These are phyloP conservation scores for Tricholoma flavovirens DNA, from an alignment of 768 basidiomycete species.

Conservation along the genomic window DNA sequence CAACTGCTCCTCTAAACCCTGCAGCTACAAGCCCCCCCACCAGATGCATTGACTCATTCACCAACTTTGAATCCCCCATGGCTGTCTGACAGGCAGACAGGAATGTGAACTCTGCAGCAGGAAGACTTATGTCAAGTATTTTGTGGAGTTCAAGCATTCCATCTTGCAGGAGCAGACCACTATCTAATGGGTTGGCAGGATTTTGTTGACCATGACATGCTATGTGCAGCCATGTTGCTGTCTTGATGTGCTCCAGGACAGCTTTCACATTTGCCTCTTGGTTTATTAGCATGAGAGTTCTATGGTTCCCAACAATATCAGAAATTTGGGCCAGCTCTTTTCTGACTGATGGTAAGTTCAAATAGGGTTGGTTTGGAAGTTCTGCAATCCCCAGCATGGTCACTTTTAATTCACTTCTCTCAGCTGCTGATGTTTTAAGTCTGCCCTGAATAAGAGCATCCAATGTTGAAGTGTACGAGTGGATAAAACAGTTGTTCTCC, in stretches of 20 bases:
- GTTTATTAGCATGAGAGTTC: not conserved
- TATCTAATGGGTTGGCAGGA: constrained; percentile 13
- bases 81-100: too few relatives aligned
- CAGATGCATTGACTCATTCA: constrained; percentile 29
- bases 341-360: not conserved
- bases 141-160: constrained; percentile 19
- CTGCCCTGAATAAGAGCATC: constrained; percentile 5
- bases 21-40: constrained; percentile 24
- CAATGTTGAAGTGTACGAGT: constrained; percentile 12
- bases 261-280: constrained; percentile 2
- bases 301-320: not conserved
- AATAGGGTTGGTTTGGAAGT: not conserved
- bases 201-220: constrained; percentile 22
- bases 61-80: constrained; percentile 10
- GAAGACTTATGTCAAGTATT: constrained; percentile 13
- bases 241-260: constrained; percentile 9
- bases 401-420: not conserved
- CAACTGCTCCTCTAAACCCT: constrained; percentile 20
- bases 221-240: constrained; percentile 16
- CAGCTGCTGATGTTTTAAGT: not conserved
- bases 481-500: constrained; percentile 3
- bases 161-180: constrained; percentile 15
- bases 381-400: not conserved
- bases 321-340: not conserved
- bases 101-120: not conserved